Percentiles rank a stretch among this genome's conserved stretches.
Evolutionary conservation across 192 early-diverging fungal species (phyloP).

Genomic region (Coemansia sp.): DNA sequence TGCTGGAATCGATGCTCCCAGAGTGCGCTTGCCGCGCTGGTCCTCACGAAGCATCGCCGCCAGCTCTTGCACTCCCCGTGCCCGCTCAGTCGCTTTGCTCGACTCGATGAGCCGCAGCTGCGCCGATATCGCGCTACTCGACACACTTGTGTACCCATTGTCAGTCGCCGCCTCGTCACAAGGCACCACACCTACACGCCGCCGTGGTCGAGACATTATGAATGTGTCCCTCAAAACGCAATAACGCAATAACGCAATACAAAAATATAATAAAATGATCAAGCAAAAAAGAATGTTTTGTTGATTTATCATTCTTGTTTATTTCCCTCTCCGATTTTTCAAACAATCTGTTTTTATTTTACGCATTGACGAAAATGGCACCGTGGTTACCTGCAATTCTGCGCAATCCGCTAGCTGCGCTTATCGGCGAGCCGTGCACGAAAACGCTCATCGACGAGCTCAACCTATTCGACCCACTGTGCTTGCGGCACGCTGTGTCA

Average conservation of each 20-base stretch:
- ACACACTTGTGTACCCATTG: not conserved
- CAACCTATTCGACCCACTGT: constrained; percentile 66
- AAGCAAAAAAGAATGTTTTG: not conserved
- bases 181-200: constrained; percentile 39
- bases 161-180: constrained; percentile 20
- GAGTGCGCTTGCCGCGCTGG: constrained; percentile 1
- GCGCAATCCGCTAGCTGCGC: constrained; percentile 61
- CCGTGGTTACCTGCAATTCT: constrained; percentile 63
- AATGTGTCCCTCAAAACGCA: not conserved
- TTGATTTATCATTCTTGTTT: not conserved
- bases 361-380: constrained; percentile 2
- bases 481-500: constrained; percentile 79
- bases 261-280: not conserved
- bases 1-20: constrained; percentile 26
- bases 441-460: constrained; percentile 70
- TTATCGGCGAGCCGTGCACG: constrained; percentile 84
- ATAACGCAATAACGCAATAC: not conserved
- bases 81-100: constrained; percentile 44
- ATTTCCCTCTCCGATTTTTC: not conserved
- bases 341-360: not conserved
- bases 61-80: constrained; percentile 37
- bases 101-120: constrained; percentile 43
- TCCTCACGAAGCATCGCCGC: constrained; percentile 46
- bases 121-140: constrained; percentile 20
- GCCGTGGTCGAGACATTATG: constrained; percentile 11